Evolutionary conservation across 306 rosid genomes (phyloP).

Genomic region (Urtica urens): DNA sequence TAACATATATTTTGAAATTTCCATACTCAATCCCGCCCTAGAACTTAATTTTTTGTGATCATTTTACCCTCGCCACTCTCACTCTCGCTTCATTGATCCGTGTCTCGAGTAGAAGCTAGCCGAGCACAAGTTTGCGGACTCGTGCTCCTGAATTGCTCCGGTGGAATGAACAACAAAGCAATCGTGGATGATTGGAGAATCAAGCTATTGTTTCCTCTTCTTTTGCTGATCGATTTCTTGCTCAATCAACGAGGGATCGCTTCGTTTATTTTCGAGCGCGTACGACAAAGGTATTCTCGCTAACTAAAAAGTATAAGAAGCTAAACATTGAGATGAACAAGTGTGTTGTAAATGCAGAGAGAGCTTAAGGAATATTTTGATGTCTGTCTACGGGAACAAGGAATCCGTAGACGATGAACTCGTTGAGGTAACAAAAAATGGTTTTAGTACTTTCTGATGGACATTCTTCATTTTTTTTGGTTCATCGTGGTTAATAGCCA

Average conservation of each 20-base stretch:
- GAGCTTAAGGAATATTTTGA: conserved; percentile 47
- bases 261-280: conserved; percentile 66
- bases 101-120: conserved; percentile 46
- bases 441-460: too few species aligned
- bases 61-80: conserved; percentile 16
- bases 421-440: too few species aligned
- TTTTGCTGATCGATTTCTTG: conserved; percentile 69
- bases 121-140: conserved; percentile 52
- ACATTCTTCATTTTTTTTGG: neutral
- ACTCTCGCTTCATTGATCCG: conserved; percentile 3
- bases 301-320: neutral
- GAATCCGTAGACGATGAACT: conserved; percentile 80
- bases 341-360: conserved; percentile 39
- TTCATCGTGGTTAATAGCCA: too few species aligned
- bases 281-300: conserved; percentile 48
- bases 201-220: conserved; percentile 64
- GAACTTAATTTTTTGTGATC: neutral
- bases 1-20: too few species aligned
- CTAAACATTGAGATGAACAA: neutral
- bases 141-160: conserved; percentile 75
- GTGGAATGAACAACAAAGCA: conserved; percentile 97
- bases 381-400: conserved; percentile 66
- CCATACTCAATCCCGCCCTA: too few species aligned
- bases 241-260: conserved; percentile 60
- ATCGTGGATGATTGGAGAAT: conserved; percentile 93